Evolutionary conservation across 2,329 filamentous ascomycete species (phyloP).

Genomic region (Zasmidium angulare): DNA sequence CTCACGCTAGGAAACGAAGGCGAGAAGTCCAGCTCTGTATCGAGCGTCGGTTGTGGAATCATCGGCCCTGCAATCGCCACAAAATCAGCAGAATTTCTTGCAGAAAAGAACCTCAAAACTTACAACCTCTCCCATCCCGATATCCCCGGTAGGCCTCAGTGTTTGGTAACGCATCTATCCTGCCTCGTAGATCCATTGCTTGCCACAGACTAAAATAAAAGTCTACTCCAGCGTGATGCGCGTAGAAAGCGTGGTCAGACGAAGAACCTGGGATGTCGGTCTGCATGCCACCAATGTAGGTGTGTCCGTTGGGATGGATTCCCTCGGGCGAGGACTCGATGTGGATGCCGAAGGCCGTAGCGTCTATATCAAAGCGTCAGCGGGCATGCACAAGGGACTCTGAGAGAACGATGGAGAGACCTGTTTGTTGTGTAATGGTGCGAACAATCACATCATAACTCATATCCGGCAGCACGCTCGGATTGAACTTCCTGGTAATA

Average conservation of each 20-base stretch:
- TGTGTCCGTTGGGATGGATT: constrained; percentile 11
- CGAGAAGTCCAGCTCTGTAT: not conserved
- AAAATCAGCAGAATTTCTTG: not conserved
- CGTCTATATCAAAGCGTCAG: not conserved
- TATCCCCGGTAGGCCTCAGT: not conserved
- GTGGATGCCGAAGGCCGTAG: constrained; percentile 3
- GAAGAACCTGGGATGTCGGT: constrained; percentile 46
- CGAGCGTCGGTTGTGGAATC: not conserved
- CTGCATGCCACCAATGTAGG: constrained; percentile 42
- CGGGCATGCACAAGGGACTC: not conserved
- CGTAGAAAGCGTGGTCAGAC: constrained; percentile 49
- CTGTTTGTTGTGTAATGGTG: constrained; percentile 6
- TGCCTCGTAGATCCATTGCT: constrained; percentile 39
- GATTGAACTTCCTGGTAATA: constrained; percentile 22
- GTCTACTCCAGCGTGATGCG: constrained; percentile 47
- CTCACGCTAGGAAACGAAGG: not conserved
- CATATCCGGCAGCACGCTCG: not conserved
- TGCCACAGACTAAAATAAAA: constrained; percentile 52
- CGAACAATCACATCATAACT: not conserved
- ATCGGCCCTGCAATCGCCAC: not conserved
- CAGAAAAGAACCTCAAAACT: not conserved
- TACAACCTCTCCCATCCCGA: not conserved
- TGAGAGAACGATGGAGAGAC: not conserved
- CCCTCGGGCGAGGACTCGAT: constrained; percentile 15
- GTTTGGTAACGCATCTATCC: constrained; percentile 16